Evolutionary conservation across 2,329 filamentous ascomycete species (phyloP).

Genomic region (Emmonsia crescens): DNA sequence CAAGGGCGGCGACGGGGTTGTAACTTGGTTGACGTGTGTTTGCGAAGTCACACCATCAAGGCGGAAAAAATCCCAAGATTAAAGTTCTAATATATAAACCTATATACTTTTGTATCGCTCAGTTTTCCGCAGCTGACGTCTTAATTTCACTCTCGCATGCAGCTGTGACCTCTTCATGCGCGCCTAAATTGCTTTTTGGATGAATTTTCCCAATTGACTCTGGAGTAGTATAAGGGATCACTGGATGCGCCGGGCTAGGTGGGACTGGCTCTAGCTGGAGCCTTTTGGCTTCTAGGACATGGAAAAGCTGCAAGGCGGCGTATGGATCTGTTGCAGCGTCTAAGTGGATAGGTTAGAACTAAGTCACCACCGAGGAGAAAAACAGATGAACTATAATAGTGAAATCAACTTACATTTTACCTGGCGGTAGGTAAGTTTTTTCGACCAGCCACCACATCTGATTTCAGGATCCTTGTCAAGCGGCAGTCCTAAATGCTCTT

Average conservation of each 20-base stretch:
- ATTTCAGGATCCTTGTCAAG: slow-evolving; percentile 62
- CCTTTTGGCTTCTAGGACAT: slow-evolving; percentile 54
- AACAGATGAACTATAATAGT: neutral
- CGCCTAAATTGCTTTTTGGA: neutral
- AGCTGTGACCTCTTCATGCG: neutral
- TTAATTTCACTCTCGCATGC: neutral
- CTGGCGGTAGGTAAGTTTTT: slow-evolving; percentile 51
- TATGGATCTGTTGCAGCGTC: slow-evolving; percentile 78
- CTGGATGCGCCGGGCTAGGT: neutral
- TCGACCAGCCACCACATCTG: slow-evolving; percentile 64
- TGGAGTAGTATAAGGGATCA: neutral
- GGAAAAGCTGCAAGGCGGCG: slow-evolving; percentile 61
- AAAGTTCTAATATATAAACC: neutral
- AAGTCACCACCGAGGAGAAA: too few relatives aligned
- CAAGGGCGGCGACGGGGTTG: neutral
- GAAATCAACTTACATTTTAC: slow-evolving; percentile 51
- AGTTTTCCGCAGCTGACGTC: neutral
- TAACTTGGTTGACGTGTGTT: neutral
- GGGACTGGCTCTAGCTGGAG: neutral
- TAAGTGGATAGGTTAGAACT: slow-evolving; percentile 21
- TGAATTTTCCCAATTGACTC: neutral
- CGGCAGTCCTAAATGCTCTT: slow-evolving; percentile 61
- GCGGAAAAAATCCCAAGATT: neutral
- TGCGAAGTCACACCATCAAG: neutral
- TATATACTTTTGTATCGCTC: neutral